phyloP scores from a whole-genome alignment of 2,329 filamentous ascomycete genomes.

The Tolypocladium cylindrosporum region DNA sequence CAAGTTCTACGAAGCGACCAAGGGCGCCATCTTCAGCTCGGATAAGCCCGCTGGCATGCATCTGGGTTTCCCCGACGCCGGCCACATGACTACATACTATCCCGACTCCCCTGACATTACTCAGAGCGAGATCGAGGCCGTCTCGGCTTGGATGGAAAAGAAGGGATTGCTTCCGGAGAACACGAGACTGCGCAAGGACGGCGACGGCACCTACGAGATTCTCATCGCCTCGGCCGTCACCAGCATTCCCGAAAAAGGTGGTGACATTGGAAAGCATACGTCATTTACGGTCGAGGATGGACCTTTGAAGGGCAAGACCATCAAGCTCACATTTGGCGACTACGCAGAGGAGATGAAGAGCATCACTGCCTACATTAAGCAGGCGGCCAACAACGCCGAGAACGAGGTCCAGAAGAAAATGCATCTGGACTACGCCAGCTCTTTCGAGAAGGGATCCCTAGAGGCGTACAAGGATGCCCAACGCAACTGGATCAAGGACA shows the following conservation, averaged over 20 bases:
- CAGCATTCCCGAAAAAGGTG: slow-evolving; percentile 48
- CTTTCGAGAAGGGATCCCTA: slow-evolving; percentile 65
- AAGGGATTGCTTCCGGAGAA: slow-evolving; percentile 68
- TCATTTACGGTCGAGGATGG: slow-evolving; percentile 51
- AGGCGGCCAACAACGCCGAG: slow-evolving; percentile 57
- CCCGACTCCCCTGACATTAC: slow-evolving; percentile 66
- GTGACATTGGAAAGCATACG: slow-evolving; percentile 59
- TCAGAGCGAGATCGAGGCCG: slow-evolving; percentile 61
- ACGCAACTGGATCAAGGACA: slow-evolving; percentile 73
- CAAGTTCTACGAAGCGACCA: slow-evolving; percentile 56
- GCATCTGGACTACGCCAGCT: slow-evolving; percentile 63
- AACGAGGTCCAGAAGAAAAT: slow-evolving; percentile 68
- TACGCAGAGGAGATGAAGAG: slow-evolving; percentile 60
- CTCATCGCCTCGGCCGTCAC: slow-evolving; percentile 62
- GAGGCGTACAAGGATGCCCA: slow-evolving; percentile 73
- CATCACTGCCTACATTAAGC: slow-evolving; percentile 56
- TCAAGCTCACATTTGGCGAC: slow-evolving; percentile 67
- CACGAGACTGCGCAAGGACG: slow-evolving; percentile 60
- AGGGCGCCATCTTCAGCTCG: slow-evolving; percentile 62
- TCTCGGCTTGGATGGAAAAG: slow-evolving; percentile 64
- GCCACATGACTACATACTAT: slow-evolving; percentile 76
- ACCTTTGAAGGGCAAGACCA: slow-evolving; percentile 52
- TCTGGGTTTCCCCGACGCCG: slow-evolving; percentile 63
- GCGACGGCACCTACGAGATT: slow-evolving; percentile 57
- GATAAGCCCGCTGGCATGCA: slow-evolving; percentile 58